Evolutionary conservation across 495 filamentous ascomycete species (phyloP).

Genomic region (Penicillium macrosclerotiorum): DNA sequence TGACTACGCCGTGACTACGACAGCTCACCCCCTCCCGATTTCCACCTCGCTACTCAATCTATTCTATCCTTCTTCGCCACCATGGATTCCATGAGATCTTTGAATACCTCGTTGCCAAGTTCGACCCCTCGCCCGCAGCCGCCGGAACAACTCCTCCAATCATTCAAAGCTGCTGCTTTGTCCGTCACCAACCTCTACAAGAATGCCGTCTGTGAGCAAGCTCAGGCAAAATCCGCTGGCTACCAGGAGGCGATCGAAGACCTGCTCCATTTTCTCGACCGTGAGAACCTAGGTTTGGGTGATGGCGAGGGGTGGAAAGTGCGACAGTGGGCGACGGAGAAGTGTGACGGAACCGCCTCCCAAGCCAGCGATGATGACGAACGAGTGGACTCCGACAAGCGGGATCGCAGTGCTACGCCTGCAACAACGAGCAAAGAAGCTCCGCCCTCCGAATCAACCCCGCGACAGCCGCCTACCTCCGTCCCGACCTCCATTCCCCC

Average conservation of each 20-base stretch:
- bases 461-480: constrained; percentile 35
- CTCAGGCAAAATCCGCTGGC: constrained; percentile 71
- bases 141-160: constrained; percentile 76
- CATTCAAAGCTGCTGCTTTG: constrained; percentile 88
- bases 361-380: constrained; percentile 69
- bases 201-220: constrained; percentile 71
- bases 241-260: constrained; percentile 96
- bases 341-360: constrained; percentile 64
- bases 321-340: constrained; percentile 80
- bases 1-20: constrained; percentile 7
- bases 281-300: constrained; percentile 68
- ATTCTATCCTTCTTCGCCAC: not conserved
- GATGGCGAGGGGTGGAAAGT: constrained; percentile 82
- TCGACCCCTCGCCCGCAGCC: constrained; percentile 56
- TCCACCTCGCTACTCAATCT: not conserved
- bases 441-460: constrained; percentile 29
- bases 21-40: constrained; percentile 1
- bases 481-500: constrained; percentile 35
- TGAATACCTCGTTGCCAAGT: constrained; percentile 66
- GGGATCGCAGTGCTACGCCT: constrained; percentile 60
- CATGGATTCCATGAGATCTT: constrained; percentile 74
- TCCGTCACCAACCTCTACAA: constrained; percentile 97
- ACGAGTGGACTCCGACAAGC: constrained; percentile 50
- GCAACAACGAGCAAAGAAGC: constrained; percentile 53
- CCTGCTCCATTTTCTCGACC: constrained; percentile 77